Base-by-base conservation (phyloP, 2,329 filamentous ascomycete species). In the Tricladium varicosporioides region DNA sequence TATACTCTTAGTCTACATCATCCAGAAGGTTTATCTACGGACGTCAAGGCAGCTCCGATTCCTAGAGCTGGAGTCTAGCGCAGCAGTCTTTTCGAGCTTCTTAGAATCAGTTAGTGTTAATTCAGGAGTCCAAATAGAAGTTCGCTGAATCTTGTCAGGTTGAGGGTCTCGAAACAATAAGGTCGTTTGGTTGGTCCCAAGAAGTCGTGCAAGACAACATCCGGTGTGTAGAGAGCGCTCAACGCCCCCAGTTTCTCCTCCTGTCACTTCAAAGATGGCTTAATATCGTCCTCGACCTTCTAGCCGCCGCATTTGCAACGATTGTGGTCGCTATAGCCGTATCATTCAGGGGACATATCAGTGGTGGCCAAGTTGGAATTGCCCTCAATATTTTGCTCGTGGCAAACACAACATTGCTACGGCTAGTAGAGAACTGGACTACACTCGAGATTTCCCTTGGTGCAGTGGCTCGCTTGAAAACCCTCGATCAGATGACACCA, bases 51-150 rank as follows among this genome's bases (percentile, higher is more conserved):
- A 87, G 65, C 67, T 87, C 7, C 76, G 84, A 49, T 74, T 84
- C 16, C 68, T 87, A 10, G 84, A 87, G 47, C 75, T 87, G 1
- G 84, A 87, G 66, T 77, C 80, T 1, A 85, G 86, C 61, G 78
- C 79, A 0, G 82, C 82, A 0, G 70, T 86, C 0, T 61, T 52
- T 44, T 71, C 71, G 0, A 71, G 64, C 46, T 72, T 78, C 15
- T 54, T 78, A 3, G 75, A 79, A 60, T 72, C 75, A n/a, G n/a
- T n/a, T n/a, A n/a, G n/a, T n/a, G n/a, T n/a, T n/a, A n/a, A n/a
- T n/a, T n/a, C n/a, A n/a, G n/a, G n/a, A n/a, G n/a, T n/a, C n/a
- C n/a, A n/a, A n/a, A n/a, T n/a, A n/a, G n/a, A n/a, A n/a, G n/a
- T n/a, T n/a, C n/a, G n/a, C n/a, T n/a, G n/a, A n/a, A n/a, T n/a